Evolutionary conservation across 192 early-diverging fungal species (phyloP).

Genomic region (Backusella liffmaniae): DNA sequence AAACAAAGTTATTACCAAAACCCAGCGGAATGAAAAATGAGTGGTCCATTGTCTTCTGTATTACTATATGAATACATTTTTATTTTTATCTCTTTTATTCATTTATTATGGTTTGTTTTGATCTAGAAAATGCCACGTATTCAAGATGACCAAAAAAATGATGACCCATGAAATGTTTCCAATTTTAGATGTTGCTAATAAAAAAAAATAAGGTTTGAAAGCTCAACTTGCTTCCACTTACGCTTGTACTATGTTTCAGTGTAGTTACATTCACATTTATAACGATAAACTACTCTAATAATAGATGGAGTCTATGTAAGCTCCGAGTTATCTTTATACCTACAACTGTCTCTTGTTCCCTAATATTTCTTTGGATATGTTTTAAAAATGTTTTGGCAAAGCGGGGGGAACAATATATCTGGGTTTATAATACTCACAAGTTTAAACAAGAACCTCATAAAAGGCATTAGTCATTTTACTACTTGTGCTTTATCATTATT

Average conservation of each 20-base stretch:
- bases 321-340: not conserved
- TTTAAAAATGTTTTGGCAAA: not conserved
- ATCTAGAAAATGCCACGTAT: not conserved
- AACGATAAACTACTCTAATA: not conserved
- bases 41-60: too few species aligned
- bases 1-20: too few species aligned
- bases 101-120: not conserved
- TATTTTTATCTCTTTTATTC: too few species aligned
- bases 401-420: not conserved
- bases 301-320: not conserved
- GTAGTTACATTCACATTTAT: not conserved
- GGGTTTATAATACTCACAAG: not conserved
- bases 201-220: not conserved
- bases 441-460: not conserved
- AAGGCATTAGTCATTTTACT: not conserved
- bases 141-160: not conserved
- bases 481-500: too few species aligned
- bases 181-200: not conserved
- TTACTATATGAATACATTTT: too few species aligned
- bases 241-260: not conserved
- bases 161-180: constrained; percentile 1
- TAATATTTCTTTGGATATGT: not conserved
- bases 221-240: not conserved
- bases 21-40: too few species aligned
- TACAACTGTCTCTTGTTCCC: not conserved